phyloP scores from a whole-genome alignment of 257 asterid genomes.

The Nicotiana otophora region DNA sequence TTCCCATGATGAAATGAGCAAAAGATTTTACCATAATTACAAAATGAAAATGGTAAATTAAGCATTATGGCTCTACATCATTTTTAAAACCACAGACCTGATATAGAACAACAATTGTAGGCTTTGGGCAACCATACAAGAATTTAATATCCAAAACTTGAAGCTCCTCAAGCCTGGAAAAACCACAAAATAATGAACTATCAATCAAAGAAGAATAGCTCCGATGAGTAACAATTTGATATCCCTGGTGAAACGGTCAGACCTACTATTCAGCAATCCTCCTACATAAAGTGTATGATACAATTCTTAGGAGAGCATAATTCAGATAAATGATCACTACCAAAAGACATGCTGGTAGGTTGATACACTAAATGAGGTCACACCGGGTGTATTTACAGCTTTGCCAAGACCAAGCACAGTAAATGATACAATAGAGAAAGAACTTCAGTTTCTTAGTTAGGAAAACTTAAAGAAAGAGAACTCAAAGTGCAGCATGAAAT shows the following conservation, averaged over 20 bases:
- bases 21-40: not conserved
- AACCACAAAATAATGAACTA: constrained; percentile 11
- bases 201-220: constrained; percentile 7
- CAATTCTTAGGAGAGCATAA: not conserved
- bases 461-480: not conserved
- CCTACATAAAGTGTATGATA: constrained; percentile 2
- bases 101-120: constrained; percentile 87
- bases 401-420: not conserved
- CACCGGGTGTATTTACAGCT: not conserved
- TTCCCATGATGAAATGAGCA: not conserved
- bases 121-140: constrained; percentile 81
- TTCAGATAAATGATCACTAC: not conserved
- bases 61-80: not conserved
- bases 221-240: not conserved
- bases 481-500: not conserved
- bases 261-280: not conserved
- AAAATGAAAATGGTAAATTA: not conserved
- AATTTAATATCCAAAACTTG: constrained; percentile 94
- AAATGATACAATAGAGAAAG: constrained; percentile 1
- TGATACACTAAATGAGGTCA: constrained; percentile 1
- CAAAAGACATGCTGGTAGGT: not conserved
- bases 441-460: not conserved
- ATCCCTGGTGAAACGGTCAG: constrained; percentile 2
- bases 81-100: constrained; percentile 41
- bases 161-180: constrained; percentile 85